Conservation (phyloP, 176 grass and related monocot genomes). For the Carex littledalei region DNA sequence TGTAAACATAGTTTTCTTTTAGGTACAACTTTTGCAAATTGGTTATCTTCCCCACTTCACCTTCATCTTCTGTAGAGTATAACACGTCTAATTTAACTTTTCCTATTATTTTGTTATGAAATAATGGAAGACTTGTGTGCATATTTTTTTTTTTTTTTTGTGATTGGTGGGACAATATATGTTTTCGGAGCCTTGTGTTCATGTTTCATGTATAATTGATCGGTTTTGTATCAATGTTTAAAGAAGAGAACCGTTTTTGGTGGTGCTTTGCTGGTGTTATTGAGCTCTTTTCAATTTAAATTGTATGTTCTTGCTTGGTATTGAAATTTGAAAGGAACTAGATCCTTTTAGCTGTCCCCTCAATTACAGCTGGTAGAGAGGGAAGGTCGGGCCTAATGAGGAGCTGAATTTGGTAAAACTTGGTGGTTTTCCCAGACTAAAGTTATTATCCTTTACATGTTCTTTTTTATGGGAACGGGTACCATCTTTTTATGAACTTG, state of each 20-base stretch:
- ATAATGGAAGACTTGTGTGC: no score
- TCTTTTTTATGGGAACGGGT: not conserved
- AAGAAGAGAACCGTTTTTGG: not conserved
- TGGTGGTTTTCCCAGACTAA: no score
- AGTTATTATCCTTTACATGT: no score
- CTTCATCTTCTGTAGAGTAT: conserved; percentile 10
- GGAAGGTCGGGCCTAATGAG: no score
- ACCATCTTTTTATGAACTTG: not conserved
- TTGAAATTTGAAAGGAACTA: not conserved
- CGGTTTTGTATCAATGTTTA: not conserved
- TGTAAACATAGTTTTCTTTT: conserved; percentile 30
- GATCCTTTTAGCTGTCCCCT: not conserved
- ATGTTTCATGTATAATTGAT: conserved; percentile 17
- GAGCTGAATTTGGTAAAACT: no score
- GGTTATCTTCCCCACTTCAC: conserved; percentile 21
- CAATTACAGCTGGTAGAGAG: not conserved
- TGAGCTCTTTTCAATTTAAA: not conserved
- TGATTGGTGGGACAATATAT: not conserved
- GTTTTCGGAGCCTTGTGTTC: not conserved
- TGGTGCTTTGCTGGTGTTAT: not conserved
- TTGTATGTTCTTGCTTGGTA: not conserved
- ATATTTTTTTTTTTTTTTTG: not conserved
- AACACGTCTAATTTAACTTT: not conserved
- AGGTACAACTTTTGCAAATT: conserved; percentile 26
- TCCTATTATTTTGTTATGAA: not conserved